These are phyloP conservation scores for Solanum chilense DNA, from an alignment of 257 asterid species.

Conservation along the genomic window DNA sequence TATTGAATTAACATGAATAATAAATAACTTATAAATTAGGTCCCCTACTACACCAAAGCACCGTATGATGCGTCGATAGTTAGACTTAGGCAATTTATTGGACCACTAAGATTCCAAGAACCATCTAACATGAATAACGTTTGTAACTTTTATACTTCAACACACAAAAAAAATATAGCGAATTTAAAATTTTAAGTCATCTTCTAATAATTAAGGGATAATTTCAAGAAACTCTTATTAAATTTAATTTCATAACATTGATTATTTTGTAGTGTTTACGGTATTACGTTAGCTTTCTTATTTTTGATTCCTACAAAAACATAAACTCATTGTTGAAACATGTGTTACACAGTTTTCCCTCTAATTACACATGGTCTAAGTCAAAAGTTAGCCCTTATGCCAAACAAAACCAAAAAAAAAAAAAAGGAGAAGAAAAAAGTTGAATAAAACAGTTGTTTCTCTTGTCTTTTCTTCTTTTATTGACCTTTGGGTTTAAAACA, in stretches of 20 bases:
- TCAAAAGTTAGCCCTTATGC: background rate
- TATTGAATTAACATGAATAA: background rate
- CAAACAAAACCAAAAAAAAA: background rate
- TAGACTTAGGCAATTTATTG: background rate
- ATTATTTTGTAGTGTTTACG: background rate
- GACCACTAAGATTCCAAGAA: background rate
- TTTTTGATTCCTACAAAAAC: background rate
- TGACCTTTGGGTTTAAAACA: background rate
- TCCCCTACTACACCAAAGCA: background rate
- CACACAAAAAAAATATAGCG: background rate
- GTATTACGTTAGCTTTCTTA: background rate
- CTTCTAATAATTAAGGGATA: background rate
- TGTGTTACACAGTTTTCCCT: background rate
- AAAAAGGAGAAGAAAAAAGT: background rate
- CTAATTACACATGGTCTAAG: background rate
- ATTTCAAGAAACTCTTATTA: background rate
- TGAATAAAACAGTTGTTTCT: background rate
- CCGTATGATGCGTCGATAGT: background rate
- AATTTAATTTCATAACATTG: background rate
- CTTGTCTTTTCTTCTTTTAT: background rate
- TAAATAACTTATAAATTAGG: background rate
- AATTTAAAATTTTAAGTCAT: background rate
- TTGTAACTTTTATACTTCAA: background rate
- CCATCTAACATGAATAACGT: no score
- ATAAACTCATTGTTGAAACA: background rate